Evolutionary conservation across 208 protist genomes (phyloP).

Genomic region (Crithidia expoeki): DNA sequence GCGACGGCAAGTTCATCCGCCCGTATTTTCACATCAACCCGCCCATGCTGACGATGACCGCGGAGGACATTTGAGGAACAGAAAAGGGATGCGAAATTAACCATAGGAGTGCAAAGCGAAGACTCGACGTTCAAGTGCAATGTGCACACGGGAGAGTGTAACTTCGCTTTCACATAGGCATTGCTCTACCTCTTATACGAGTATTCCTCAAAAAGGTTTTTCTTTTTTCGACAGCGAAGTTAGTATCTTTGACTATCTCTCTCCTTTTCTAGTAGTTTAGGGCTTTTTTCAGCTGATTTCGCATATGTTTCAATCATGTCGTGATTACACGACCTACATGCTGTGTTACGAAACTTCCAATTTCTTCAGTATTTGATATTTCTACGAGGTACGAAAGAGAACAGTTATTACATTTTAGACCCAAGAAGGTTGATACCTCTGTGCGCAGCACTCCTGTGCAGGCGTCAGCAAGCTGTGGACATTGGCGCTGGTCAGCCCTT

Average conservation of each 20-base stretch:
- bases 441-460: no score
- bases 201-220: constrained; percentile 10
- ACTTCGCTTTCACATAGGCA: not conserved
- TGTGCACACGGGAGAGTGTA: not conserved
- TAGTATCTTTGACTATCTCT: constrained; percentile 14
- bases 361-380: constrained; percentile 7
- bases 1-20: constrained; percentile 86
- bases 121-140: not conserved
- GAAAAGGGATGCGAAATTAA: not conserved
- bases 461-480: no score
- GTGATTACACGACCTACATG: not conserved
- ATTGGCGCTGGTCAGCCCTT: no score
- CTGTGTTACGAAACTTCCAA: not conserved
- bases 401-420: not conserved
- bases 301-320: constrained; percentile 12
- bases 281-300: constrained; percentile 8
- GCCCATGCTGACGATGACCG: constrained; percentile 88
- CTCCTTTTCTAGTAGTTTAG: constrained; percentile 19
- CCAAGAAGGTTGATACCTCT: no score
- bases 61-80: constrained; percentile 64
- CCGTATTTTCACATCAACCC: constrained; percentile 91
- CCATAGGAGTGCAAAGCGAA: constrained; percentile 1
- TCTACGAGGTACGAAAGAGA: not conserved
- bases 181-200: not conserved
- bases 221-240: constrained; percentile 8